Evolutionary conservation across 805 yeast genomes (phyloP), one percentile per base, ranked within the genome.

Genomic region (Saturnispora bothae): DNA sequence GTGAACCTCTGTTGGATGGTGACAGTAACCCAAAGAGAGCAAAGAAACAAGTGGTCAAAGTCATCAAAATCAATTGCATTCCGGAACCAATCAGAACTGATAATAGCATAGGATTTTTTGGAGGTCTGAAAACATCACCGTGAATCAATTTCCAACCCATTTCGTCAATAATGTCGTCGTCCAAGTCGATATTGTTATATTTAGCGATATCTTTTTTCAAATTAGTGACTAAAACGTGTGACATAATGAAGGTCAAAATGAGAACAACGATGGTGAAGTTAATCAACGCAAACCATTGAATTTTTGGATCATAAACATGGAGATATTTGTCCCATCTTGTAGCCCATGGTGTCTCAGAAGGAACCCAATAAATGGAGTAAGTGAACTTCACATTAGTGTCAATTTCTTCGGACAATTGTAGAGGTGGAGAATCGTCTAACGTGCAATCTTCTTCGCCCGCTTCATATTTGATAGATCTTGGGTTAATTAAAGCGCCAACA

Each of bases 321-420:
- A 92, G 67, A 57, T 92, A 92, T 60, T 85, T 84, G 60, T 92
- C 98, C 98, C 98, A 92, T 64, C 98, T 78, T 3, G 97, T 89
- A 25, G 96, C 97, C 97, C 97, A 92, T 4, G 77, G 74, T 3
- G 92, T 83, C 5, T 65, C 67, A 7, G 89, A 79, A 39, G 71
- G 71, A 16, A 62, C 57, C 68, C 89, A 92, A 26, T 56, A 63
- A 15, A 89, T 92, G 2, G 92, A 78, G 60, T 92, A 92, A n/a
- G 95, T 73, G 63, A 76, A 92, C 15, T 67, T 54, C n/a, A 89
- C 94, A 1, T 57, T 54, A 5, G 78, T 69, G 26, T 69, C 76
- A 12, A 54, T 55, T 16, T 68, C 69, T 34, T 69, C 69, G 35
- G 61, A 63, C 48, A 84, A 65, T 3, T 50, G 48, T 23, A 82